Percentiles rank a stretch among this genome's conserved stretches.
phyloP scores from a whole-genome alignment of 2,329 filamentous ascomycete genomes.

The Diaporthe helianthi region DNA sequence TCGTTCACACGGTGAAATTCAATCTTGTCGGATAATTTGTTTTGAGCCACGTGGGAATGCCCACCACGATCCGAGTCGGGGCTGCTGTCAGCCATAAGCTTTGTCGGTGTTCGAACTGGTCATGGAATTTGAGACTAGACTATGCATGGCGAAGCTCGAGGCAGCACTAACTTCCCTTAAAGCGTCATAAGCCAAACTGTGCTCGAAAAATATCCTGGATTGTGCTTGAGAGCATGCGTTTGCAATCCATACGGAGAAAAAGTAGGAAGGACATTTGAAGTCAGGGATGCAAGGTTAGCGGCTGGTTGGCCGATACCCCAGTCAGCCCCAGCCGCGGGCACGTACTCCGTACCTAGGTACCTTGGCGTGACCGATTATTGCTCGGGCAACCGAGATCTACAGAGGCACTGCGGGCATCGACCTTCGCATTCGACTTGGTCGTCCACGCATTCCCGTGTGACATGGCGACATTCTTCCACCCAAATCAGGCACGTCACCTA shows the following conservation, averaged over 20 bases:
- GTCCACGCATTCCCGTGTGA: background rate
- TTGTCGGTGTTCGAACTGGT: conserved; percentile 27
- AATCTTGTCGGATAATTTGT: conserved; percentile 30
- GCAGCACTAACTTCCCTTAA: background rate
- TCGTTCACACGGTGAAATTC: conserved; percentile 50
- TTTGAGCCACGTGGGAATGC: conserved; percentile 12
- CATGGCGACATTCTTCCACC: background rate
- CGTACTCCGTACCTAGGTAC: no score
- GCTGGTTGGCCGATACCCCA: background rate
- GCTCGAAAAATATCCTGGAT: background rate
- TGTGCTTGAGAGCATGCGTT: background rate
- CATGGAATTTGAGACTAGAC: background rate
- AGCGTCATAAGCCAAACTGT: background rate
- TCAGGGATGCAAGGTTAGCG: conserved; percentile 6
- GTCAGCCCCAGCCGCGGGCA: conserved; percentile 4
- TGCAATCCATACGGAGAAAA: conserved; percentile 14
- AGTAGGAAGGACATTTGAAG: no score
- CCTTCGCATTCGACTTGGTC: background rate
- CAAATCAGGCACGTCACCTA: background rate
- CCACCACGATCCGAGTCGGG: conserved; percentile 1
- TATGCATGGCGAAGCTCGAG: conserved; percentile 31
- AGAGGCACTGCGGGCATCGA: background rate
- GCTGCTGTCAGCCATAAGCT: conserved; percentile 40
- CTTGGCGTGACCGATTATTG: conserved; percentile 29
- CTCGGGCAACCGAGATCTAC: conserved; percentile 32